These are phyloP conservation scores for Hypoxylon fragiforme DNA, from an alignment of 495 filamentous ascomycete species.

Conservation along the genomic window DNA sequence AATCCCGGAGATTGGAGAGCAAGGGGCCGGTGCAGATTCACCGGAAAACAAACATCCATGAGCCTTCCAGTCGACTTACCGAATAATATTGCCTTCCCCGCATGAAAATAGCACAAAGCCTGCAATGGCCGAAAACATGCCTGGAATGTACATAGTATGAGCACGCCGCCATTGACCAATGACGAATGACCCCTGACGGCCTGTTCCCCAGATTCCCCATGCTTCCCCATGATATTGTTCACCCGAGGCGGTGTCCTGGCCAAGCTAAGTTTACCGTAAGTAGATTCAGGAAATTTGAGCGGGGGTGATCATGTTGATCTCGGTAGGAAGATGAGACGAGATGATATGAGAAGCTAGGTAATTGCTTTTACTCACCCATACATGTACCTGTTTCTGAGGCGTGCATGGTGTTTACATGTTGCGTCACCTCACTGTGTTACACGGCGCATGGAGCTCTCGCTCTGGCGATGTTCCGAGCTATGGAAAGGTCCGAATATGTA, in stretches of 20 bases:
- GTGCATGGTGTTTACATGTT: constrained; percentile 15
- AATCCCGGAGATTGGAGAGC: constrained; percentile 18
- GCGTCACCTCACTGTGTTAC: constrained; percentile 5
- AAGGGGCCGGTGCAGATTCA: constrained; percentile 8
- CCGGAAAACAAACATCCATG: constrained; percentile 3
- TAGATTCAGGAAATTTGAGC: constrained; percentile 12
- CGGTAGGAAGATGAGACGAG: constrained; percentile 28
- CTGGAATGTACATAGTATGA: constrained; percentile 10
- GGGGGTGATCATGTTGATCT: constrained; percentile 21
- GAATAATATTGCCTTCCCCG: constrained; percentile 7
- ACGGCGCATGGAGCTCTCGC: constrained; percentile 2
- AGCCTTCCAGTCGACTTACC: constrained; percentile 4
- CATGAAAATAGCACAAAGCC: neutral
- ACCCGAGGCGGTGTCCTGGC: constrained; percentile 8
- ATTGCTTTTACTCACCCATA: too few relatives aligned
- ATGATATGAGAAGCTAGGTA: too few relatives aligned
- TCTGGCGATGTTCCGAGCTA: constrained; percentile 1
- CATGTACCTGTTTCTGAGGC: too few relatives aligned
- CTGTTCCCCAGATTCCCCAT: too few relatives aligned
- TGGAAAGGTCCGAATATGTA: constrained; percentile 6
- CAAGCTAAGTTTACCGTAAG: neutral
- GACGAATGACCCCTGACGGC: constrained; percentile 6
- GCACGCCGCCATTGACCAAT: constrained; percentile 5
- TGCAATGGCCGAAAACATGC: neutral
- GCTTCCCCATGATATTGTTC: constrained; percentile 18